phyloP scores from a whole-genome alignment of 176 grass and related monocot genomes.

The Carex littledalei region DNA sequence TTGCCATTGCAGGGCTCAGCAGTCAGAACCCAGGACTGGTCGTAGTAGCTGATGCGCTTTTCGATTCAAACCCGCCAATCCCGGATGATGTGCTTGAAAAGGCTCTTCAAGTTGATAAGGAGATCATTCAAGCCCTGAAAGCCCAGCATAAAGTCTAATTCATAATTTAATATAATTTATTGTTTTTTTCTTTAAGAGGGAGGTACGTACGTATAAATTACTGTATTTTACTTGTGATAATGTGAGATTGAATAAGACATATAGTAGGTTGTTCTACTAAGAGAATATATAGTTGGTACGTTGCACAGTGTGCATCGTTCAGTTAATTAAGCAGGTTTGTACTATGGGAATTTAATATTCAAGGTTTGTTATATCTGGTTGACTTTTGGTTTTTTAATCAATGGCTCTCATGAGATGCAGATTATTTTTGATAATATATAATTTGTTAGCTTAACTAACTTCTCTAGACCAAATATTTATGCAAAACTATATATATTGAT shows the following conservation, averaged over 20 bases:
- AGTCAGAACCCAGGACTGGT: slow-evolving; percentile 36
- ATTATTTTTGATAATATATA: background rate
- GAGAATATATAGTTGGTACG: slow-evolving; percentile 12
- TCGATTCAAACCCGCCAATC: slow-evolving; percentile 21
- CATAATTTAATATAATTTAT: too few relatives aligned
- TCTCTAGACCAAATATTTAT: background rate
- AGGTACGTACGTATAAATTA: background rate
- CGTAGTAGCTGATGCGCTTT: slow-evolving; percentile 19
- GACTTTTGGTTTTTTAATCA: background rate
- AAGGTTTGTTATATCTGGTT: background rate
- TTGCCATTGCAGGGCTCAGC: slow-evolving; percentile 27
- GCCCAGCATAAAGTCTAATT: slow-evolving; percentile 8
- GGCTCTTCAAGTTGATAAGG: slow-evolving; percentile 34
- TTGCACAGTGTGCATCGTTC: background rate
- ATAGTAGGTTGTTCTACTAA: background rate
- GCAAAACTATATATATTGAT: background rate
- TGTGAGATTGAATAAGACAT: background rate
- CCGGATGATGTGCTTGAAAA: slow-evolving; percentile 27
- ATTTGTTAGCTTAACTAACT: background rate
- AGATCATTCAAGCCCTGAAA: slow-evolving; percentile 24
- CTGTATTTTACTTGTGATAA: slow-evolving; percentile 10
- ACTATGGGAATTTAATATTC: background rate
- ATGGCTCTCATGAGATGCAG: background rate
- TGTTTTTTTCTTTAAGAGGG: too few relatives aligned
- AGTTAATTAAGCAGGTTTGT: background rate